Evolutionary conservation across 208 protist species (phyloP).

Genomic region (Acanthamoeba royreba): DNA sequence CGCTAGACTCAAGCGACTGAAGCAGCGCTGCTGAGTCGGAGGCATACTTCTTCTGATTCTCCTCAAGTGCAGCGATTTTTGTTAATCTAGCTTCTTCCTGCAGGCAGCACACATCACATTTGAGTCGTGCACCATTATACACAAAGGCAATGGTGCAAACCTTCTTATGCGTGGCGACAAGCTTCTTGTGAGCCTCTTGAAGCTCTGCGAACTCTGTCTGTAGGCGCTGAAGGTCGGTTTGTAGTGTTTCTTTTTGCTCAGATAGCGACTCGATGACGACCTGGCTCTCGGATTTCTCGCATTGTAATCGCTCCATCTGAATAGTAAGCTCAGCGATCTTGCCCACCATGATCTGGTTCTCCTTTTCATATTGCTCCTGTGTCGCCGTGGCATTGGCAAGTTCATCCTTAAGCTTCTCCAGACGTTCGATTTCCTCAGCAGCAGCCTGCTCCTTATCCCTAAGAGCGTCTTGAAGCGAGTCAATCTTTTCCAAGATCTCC

Average conservation of each 20-base stretch:
- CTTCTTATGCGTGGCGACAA: neutral
- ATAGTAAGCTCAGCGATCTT: neutral
- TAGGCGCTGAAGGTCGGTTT: neutral
- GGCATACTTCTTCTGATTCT: constrained; percentile 7
- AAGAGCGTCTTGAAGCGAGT: neutral
- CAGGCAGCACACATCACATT: neutral
- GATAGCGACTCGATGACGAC: neutral
- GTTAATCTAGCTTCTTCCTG: neutral
- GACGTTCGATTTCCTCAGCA: neutral
- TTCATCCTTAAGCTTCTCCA: constrained; percentile 27
- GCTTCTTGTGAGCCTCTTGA: neutral
- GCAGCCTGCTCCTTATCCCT: neutral
- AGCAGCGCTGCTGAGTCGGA: neutral
- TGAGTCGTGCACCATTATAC: neutral
- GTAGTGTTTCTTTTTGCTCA: neutral
- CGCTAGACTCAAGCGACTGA: neutral
- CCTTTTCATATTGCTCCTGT: constrained; percentile 18
- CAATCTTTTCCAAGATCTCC: neutral
- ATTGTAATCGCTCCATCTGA: neutral
- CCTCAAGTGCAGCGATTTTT: neutral
- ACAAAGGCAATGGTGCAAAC: neutral
- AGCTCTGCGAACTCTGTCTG: neutral
- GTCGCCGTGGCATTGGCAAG: neutral
- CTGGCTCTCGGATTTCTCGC: neutral
- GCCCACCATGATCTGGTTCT: constrained; percentile 23